These are phyloP conservation scores for Trichoderma citrinoviride DNA, from an alignment of 2,329 filamentous ascomycete genomes.

Conservation along the genomic window DNA sequence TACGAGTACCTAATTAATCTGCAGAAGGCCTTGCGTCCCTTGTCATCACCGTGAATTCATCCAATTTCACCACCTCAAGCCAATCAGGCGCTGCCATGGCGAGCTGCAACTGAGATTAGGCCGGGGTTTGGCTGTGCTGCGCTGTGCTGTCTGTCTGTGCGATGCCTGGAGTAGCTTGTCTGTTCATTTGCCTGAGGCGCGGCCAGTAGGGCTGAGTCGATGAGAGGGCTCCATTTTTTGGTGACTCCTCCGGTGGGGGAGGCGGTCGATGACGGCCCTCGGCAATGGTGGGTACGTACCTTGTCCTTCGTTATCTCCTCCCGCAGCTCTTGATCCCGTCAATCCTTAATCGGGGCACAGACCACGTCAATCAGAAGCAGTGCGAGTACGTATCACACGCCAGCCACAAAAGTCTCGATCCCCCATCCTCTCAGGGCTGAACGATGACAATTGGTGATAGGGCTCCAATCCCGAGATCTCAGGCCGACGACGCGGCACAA, in stretches of 20 bases:
- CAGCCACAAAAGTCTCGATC: neutral
- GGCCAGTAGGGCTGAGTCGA: conserved; percentile 17
- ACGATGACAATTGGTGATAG: neutral
- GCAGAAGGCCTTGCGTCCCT: no score
- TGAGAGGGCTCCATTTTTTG: neutral
- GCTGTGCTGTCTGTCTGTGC: neutral
- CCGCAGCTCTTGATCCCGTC: neutral
- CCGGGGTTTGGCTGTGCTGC: neutral
- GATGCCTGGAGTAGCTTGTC: no score
- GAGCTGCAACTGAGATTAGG: no score
- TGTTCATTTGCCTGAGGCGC: no score
- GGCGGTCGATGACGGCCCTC: neutral
- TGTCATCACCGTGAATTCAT: no score
- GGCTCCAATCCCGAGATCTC: neutral
- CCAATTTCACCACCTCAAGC: no score
- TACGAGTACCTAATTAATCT: no score
- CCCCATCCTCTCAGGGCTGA: neutral
- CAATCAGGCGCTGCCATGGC: no score
- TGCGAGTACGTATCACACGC: neutral
- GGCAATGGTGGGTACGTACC: conserved; percentile 5
- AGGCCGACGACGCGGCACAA: neutral
- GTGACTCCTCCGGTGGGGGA: neutral
- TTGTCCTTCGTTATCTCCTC: neutral
- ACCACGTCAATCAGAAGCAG: neutral
- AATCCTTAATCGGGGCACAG: conserved; percentile 17